Percentiles rank a stretch among this genome's conserved stretches.
Conservation (phyloP, 1,284 basidiomycete species). For the Sporisorium sorghi region DNA sequence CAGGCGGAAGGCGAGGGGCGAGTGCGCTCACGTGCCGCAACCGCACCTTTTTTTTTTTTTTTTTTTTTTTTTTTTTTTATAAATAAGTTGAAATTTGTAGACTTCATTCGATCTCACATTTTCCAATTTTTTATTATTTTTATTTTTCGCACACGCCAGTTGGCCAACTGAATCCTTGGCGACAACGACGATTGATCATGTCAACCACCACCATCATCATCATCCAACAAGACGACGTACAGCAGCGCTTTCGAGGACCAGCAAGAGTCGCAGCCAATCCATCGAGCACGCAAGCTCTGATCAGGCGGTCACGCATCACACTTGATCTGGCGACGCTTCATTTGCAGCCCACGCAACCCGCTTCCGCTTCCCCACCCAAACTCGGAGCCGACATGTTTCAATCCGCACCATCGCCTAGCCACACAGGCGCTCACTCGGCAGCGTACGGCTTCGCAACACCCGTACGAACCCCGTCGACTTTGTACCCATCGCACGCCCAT, state of each 20-base stretch:
- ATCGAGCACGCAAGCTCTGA: neutral
- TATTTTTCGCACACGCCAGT: conserved; percentile 12
- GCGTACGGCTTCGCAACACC: conserved; percentile 35
- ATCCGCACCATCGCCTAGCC: conserved; percentile 12
- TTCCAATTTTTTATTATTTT: too few species aligned
- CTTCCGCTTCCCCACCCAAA: too few species aligned
- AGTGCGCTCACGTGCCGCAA: conserved; percentile 22
- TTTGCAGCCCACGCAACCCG: neutral
- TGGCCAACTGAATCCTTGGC: neutral
- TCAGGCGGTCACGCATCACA: neutral
- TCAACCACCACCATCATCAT: neutral
- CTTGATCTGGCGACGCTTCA: conserved; percentile 4
- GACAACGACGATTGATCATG: neutral
- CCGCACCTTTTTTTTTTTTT: neutral
- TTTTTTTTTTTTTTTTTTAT: too few species aligned
- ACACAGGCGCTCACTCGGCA: conserved; percentile 2
- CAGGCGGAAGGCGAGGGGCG: too few species aligned
- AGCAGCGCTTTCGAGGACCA: too few species aligned
- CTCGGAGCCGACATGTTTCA: conserved; percentile 10
- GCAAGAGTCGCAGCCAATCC: neutral
- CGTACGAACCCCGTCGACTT: conserved; percentile 28
- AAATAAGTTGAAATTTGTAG: neutral
- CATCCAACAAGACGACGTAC: neutral
- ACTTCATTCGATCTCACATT: neutral
- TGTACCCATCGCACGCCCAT: conserved; percentile 13